These are phyloP conservation scores for Coemansia sp. DNA, from an alignment of 192 early-diverging fungal species.

Conservation along the genomic window DNA sequence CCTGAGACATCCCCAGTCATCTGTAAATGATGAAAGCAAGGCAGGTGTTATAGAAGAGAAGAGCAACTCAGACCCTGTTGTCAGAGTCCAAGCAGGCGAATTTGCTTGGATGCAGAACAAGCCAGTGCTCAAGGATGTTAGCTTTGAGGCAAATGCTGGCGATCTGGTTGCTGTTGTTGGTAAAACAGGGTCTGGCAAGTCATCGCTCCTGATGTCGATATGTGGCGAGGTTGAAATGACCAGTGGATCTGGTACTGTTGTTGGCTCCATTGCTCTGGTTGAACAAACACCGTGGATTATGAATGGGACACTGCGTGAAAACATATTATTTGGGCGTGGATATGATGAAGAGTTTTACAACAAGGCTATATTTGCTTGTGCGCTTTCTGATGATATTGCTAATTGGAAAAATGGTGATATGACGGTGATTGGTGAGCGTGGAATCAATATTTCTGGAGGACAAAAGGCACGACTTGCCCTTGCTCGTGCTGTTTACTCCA, in stretches of 20 bases:
- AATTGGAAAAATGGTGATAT: constrained; percentile 53
- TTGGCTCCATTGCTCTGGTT: constrained; percentile 65
- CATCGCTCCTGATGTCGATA: no score
- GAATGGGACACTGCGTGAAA: constrained; percentile 68
- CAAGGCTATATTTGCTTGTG: constrained; percentile 60
- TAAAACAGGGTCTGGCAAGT: constrained; percentile 80
- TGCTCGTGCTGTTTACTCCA: constrained; percentile 74
- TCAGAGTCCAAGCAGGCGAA: constrained; percentile 16
- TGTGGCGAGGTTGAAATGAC: constrained; percentile 77
- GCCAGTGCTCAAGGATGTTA: constrained; percentile 40
- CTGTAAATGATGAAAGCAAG: background rate
- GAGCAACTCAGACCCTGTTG: background rate
- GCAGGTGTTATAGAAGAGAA: background rate
- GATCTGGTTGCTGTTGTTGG: constrained; percentile 80
- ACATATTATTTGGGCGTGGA: constrained; percentile 69
- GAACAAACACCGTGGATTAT: constrained; percentile 90
- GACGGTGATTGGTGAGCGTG: constrained; percentile 54
- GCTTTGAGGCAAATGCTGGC: constrained; percentile 54
- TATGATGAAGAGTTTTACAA: constrained; percentile 57
- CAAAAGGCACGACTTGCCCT: constrained; percentile 86
- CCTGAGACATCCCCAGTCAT: background rate
- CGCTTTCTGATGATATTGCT: constrained; percentile 57
- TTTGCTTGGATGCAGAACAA: constrained; percentile 24
- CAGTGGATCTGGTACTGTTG: constrained; percentile 31
- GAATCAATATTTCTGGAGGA: constrained; percentile 64